Percentiles rank a stretch among this genome's conserved stretches.
Conservation (phyloP, 148 eudicot species). For the Oxyria digyna region DNA sequence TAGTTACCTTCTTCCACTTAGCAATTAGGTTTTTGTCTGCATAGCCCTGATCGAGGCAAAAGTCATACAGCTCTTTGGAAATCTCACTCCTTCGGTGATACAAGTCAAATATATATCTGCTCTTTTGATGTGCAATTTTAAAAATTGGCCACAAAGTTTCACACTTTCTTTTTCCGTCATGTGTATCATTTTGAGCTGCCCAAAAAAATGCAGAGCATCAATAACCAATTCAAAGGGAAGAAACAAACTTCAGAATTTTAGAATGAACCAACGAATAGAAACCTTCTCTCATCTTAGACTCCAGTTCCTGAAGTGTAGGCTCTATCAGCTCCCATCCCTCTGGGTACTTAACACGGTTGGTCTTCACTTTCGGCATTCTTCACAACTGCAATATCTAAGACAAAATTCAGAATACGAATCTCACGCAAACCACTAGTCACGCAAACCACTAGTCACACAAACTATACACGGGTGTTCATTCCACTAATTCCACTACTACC, state of each 20-base stretch:
- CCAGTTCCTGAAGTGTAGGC: slow-evolving; percentile 6
- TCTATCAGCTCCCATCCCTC: slow-evolving; percentile 10
- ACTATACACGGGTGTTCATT: too few species aligned
- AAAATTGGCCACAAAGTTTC: slow-evolving; percentile 39
- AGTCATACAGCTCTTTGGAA: slow-evolving; percentile 29
- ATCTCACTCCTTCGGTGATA: slow-evolving; percentile 29
- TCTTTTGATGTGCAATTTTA: slow-evolving; percentile 35
- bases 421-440: background rate
- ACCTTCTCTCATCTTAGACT: slow-evolving; percentile 12
- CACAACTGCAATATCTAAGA: background rate
- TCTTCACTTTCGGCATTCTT: slow-evolving; percentile 11
- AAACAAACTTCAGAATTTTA: background rate
- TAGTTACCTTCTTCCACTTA: slow-evolving; percentile 39
- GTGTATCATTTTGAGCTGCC: slow-evolving; percentile 30
- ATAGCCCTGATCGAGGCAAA: slow-evolving; percentile 36
- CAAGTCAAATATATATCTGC: slow-evolving; percentile 28
- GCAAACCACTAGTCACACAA: background rate
- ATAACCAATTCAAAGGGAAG: background rate
- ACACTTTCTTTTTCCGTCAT: slow-evolving; percentile 35
- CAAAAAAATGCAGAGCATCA: background rate
- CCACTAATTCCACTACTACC: too few species aligned
- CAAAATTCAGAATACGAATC: background rate
- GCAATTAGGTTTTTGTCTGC: slow-evolving; percentile 34
- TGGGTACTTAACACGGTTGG: slow-evolving; percentile 7
- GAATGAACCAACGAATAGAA: background rate